phyloP scores from a whole-genome alignment of 306 rosid species.

The Herpetospermum pedunculosum region DNA sequence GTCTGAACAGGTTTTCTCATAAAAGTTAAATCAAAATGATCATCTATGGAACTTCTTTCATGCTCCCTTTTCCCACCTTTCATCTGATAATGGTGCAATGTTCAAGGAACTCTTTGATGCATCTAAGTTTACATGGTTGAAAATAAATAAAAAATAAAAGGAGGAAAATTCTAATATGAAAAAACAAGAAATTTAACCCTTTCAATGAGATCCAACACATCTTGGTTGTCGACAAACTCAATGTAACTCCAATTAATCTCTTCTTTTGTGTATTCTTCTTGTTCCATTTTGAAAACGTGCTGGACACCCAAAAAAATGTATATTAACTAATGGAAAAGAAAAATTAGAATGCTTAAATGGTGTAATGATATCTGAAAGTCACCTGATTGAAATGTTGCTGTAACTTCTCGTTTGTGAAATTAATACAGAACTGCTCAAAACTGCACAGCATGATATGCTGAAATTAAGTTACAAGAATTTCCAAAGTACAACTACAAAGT shows the following conservation, averaged over 20 bases:
- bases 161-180: too few species aligned
- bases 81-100: background rate
- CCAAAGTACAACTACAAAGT: constrained; percentile 13
- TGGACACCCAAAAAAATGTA: constrained; percentile 29
- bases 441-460: constrained; percentile 45
- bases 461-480: constrained; percentile 38
- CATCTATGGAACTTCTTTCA: background rate
- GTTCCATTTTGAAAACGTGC: constrained; percentile 99
- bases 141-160: too few species aligned
- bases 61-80: background rate
- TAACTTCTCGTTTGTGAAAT: too few species aligned
- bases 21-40: background rate
- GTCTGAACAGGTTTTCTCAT: background rate
- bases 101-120: background rate
- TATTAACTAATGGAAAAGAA: constrained; percentile 7
- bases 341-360: background rate
- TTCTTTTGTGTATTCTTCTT: too few species aligned
- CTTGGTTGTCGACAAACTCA: too few species aligned
- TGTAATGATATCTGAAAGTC: background rate
- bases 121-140: background rate
- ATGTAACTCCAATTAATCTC: too few species aligned
- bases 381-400: too few species aligned
- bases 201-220: too few species aligned
- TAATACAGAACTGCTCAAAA: too few species aligned
- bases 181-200: too few species aligned